These are phyloP conservation scores for Calonectria hongkongensis DNA, from an alignment of 2,329 filamentous ascomycete genomes.

Conservation along the genomic window DNA sequence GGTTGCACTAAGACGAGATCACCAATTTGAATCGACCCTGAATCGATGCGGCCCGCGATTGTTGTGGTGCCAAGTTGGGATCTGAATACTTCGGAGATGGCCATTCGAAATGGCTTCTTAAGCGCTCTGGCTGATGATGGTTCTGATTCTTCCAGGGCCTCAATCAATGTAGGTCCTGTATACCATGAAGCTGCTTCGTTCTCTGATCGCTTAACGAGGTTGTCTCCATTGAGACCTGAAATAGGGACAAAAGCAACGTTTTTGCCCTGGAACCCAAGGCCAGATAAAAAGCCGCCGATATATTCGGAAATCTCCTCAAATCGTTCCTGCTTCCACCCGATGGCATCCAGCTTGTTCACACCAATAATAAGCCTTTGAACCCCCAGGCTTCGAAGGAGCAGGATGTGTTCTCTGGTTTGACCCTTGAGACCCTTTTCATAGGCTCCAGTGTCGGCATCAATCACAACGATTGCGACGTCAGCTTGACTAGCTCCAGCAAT, in stretches of 20 bases:
- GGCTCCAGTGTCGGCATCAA: conserved; percentile 91
- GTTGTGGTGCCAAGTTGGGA: conserved; percentile 88
- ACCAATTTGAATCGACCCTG: conserved; percentile 88
- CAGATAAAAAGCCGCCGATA: conserved; percentile 86
- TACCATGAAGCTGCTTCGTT: conserved; percentile 84
- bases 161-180: conserved; percentile 83
- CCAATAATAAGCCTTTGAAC: conserved; percentile 92
- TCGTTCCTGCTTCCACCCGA: conserved; percentile 86
- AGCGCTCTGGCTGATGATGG: conserved; percentile 79
- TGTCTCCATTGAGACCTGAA: conserved; percentile 91
- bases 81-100: conserved; percentile 90
- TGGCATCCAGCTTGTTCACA: conserved; percentile 95
- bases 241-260: conserved; percentile 92
- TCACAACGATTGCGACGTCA: conserved; percentile 95
- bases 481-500: conserved; percentile 97
- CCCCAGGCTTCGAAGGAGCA: conserved; percentile 92
- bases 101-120: conserved; percentile 87
- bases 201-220: conserved; percentile 79
- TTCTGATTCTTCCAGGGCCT: conserved; percentile 89
- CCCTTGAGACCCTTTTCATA: conserved; percentile 96
- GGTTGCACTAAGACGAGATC: conserved; percentile 88
- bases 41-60: conserved; percentile 89
- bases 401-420: conserved; percentile 94
- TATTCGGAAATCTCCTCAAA: conserved; percentile 92
- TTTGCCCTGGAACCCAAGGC: conserved; percentile 87